Evolutionary conservation across 352 stramenopile genomes (phyloP), one percentile per base, ranked within the genome.

Genomic region (Halophytophthora batemanensis): DNA sequence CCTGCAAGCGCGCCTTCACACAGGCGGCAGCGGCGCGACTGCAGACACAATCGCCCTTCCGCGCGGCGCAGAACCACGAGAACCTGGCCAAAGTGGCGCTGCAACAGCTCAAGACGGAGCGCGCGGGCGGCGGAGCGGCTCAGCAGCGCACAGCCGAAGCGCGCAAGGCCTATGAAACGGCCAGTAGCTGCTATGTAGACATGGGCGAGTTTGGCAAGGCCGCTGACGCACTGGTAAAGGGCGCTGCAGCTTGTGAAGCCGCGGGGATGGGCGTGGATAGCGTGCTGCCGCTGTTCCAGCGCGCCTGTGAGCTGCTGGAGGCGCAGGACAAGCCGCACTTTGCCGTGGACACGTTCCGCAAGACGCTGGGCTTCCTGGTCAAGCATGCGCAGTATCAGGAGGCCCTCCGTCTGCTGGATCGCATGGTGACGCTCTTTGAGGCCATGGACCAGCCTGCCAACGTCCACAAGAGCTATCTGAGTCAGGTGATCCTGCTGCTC

Each of bases 171-270:
- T 93, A 82, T 48, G 80, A 90, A 52, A 59, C 66, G 1, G 82
- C 77, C 19, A 84, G 76, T 63, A 53, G 59, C 28, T 69, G 80
- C 43, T 93, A 90, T 42, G 71, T 75, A 45, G 82, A 93, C 56
- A 93, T 90, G 80, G 79, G 82, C 28, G 82, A 93, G 62, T 59
- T 93, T 18, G 82, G 82, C 19, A 93, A 93, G 56, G 80, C 79
- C n/a, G 77, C 79, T 0, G 82, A 93, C 21, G 81, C 79, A 15
- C 63, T 93, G 3, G 46, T 90, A 19, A 93, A 90, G 45, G 77
- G 64, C 36, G 82, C 77, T 1, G 51, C 71, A 19, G 60, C 59
- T 10, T 77, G 71, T 36, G 77, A 87, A 38, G 71, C 77, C 12
- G 59, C 77, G 14, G 66, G 71, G 15, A 64, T 66, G 2, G 45